Evolutionary conservation across 352 stramenopile species (phyloP).

Genomic region (Phytophthora sp.): DNA sequence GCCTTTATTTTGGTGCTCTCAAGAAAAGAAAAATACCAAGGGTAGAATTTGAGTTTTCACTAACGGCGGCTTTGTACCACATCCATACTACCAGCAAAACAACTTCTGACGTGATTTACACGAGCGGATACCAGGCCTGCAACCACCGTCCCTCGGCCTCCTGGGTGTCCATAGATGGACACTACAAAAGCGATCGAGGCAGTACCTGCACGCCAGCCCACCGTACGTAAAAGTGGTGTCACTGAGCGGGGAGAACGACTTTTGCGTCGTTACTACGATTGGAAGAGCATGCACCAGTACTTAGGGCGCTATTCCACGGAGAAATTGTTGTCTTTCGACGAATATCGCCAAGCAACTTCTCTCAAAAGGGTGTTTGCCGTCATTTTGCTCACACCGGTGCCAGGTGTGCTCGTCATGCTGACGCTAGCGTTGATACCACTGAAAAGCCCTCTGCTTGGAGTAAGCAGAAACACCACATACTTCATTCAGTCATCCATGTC

Average conservation of each 20-base stretch:
- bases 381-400: constrained; percentile 6
- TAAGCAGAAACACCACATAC: not conserved
- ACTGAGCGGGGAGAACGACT: not conserved
- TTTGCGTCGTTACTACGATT: constrained; percentile 18
- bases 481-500: constrained; percentile 14
- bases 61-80: no score
- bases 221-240: not conserved
- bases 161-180: no score
- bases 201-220: not conserved
- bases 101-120: no score
- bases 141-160: no score
- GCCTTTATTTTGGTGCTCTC: no score
- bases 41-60: no score
- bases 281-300: constrained; percentile 37
- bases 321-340: constrained; percentile 24
- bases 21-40: no score
- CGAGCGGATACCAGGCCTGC: no score
- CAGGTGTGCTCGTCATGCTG: not conserved
- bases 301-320: constrained; percentile 37
- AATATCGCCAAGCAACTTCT: constrained; percentile 14
- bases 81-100: no score
- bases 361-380: constrained; percentile 6
- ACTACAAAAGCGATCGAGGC: not conserved
- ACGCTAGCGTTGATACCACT: constrained; percentile 8
- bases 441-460: not conserved